Percentiles rank a stretch among this genome's conserved stretches.
These are phyloP conservation scores for Beauveria rudraprayagi DNA, from an alignment of 2,329 filamentous ascomycete species.

Conservation along the genomic window DNA sequence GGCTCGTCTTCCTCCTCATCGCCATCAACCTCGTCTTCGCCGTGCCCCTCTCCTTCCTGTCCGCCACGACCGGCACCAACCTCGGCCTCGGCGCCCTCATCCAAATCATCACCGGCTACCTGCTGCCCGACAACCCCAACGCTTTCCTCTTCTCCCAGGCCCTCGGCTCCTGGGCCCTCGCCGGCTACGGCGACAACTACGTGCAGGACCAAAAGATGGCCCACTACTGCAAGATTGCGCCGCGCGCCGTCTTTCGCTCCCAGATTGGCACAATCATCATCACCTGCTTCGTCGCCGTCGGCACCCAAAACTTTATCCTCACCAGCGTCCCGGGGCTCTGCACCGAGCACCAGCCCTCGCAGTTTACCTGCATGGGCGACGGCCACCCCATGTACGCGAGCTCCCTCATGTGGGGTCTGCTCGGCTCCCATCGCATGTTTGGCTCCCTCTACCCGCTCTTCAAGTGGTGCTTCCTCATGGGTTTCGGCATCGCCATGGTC, in stretches of 20 bases:
- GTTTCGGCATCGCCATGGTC: slow-evolving; percentile 26
- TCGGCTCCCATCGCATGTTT: slow-evolving; percentile 41
- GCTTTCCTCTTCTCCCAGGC: slow-evolving; percentile 15
- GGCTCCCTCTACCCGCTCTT: slow-evolving; percentile 33
- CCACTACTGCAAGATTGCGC: slow-evolving; percentile 43
- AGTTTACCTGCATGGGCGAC: slow-evolving; percentile 41
- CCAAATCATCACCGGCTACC: slow-evolving; percentile 30
- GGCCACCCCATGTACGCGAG: slow-evolving; percentile 40
- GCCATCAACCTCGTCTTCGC: slow-evolving; percentile 31
- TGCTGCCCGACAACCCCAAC: slow-evolving; percentile 15
- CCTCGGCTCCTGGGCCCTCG: slow-evolving; percentile 11
- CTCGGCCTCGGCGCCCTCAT: slow-evolving; percentile 33
- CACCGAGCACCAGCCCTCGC: slow-evolving; percentile 25
- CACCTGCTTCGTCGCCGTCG: slow-evolving; percentile 37
- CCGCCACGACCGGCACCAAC: slow-evolving; percentile 37
- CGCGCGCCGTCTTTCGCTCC: slow-evolving; percentile 37
- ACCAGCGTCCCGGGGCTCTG: slow-evolving; percentile 27
- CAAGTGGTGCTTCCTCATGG: slow-evolving; percentile 37
- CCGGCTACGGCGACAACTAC: slow-evolving; percentile 33
- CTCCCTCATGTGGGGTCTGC: slow-evolving; percentile 40
- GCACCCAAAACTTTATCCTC: slow-evolving; percentile 36
- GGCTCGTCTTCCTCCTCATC: slow-evolving; percentile 20
- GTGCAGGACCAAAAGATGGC: slow-evolving; percentile 43
- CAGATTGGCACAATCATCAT: slow-evolving; percentile 38
- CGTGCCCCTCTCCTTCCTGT: slow-evolving; percentile 35